phyloP scores from a whole-genome alignment of 176 grass and related monocot species.

The Panicum miliaceum region DNA sequence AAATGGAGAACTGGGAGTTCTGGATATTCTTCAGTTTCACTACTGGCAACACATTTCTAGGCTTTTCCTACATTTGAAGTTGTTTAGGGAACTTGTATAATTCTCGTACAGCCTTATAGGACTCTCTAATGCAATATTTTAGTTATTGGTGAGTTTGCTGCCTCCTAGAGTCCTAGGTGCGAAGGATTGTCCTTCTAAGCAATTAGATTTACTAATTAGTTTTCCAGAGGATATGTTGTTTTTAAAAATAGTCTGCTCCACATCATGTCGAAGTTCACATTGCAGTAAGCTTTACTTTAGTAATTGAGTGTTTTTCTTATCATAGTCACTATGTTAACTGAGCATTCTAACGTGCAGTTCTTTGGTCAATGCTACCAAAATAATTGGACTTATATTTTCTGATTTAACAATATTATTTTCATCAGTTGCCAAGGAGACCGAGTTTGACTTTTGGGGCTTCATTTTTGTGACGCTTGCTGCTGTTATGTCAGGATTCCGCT shows the following conservation, averaged over 20 bases:
- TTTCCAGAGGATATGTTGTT: neutral
- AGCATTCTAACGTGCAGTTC: neutral
- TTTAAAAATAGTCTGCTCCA: neutral
- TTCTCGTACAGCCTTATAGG: neutral
- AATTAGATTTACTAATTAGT: neutral
- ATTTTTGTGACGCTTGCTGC: slow-evolving; percentile 96
- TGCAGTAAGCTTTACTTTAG: slow-evolving; percentile 2
- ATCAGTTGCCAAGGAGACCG: slow-evolving; percentile 89
- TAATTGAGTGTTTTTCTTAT: slow-evolving; percentile 5
- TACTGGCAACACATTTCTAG: neutral
- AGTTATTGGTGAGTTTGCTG: neutral
- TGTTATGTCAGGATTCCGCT: slow-evolving; percentile 98
- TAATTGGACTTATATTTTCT: slow-evolving; percentile 33
- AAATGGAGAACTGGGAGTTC: neutral
- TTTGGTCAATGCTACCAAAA: slow-evolving; percentile 1
- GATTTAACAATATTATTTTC: slow-evolving; percentile 33
- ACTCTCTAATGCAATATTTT: neutral
- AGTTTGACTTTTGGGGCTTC: slow-evolving; percentile 98
- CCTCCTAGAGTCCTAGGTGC: neutral
- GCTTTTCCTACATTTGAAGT: neutral
- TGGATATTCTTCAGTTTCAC: neutral
- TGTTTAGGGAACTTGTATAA: neutral
- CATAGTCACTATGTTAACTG: neutral
- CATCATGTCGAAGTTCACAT: neutral
- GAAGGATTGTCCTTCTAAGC: neutral